Conservation (phyloP, 345 rosid genomes). For the Sonneratia alba region DNA sequence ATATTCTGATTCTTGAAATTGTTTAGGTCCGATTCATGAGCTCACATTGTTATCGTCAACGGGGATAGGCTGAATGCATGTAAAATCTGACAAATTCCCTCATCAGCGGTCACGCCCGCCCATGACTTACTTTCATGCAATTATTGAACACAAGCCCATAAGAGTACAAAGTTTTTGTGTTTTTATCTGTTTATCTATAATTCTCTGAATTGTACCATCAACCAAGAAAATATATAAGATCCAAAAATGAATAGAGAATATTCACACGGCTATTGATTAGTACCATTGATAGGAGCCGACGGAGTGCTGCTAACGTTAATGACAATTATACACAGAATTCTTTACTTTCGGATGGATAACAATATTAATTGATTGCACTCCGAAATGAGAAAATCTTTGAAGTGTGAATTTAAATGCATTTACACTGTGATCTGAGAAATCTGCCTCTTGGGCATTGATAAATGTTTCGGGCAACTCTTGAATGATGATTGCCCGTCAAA, state of each 20-base stretch:
- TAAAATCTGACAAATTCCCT: conserved; percentile 16
- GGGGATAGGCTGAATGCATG: conserved; percentile 7
- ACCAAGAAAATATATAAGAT: neutral
- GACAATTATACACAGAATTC: too few species aligned
- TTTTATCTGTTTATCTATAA: neutral
- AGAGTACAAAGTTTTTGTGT: too few species aligned
- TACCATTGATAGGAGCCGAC: too few species aligned
- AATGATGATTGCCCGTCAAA: neutral
- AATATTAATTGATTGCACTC: too few species aligned
- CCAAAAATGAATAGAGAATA: too few species aligned
- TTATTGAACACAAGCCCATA: neutral
- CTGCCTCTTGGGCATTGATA: too few species aligned
- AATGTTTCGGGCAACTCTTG: too few species aligned
- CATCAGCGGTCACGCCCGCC: conserved; percentile 4
- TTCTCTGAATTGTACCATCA: neutral
- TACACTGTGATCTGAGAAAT: conserved; percentile 4
- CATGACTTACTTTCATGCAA: neutral
- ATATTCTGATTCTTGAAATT: neutral
- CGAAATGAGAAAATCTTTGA: too few species aligned
- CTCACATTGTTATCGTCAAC: neutral
- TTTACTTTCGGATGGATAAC: too few species aligned
- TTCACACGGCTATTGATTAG: too few species aligned
- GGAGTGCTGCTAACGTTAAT: too few species aligned
- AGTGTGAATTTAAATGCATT: neutral
- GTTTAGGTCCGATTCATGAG: neutral